phyloP scores from a whole-genome alignment of 495 filamentous ascomycete genomes.

The Penicillium turbatum region DNA sequence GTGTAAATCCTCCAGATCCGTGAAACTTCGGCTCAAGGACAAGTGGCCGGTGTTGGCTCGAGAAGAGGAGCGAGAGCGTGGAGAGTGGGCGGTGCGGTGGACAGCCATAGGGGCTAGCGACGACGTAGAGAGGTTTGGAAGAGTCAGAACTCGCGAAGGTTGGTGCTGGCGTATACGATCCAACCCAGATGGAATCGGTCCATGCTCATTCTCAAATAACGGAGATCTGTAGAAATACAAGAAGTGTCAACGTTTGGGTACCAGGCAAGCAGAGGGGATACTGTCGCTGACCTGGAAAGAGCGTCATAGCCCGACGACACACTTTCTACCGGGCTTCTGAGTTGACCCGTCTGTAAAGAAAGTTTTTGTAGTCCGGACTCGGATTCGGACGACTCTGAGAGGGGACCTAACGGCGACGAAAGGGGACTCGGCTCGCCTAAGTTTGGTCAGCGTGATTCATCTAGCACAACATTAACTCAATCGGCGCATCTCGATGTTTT shows the following conservation, averaged over 20 bases:
- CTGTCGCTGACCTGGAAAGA: conserved; percentile 36
- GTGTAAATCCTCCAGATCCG: conserved; percentile 80
- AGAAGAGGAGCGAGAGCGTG: conserved; percentile 47
- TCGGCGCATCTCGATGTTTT: conserved; percentile 2
- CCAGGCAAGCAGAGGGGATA: conserved; percentile 27
- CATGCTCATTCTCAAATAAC: conserved; percentile 59
- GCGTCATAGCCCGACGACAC: conserved; percentile 41
- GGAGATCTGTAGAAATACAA: conserved; percentile 52
- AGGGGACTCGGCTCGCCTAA: conserved; percentile 46
- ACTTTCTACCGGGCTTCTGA: conserved; percentile 42
- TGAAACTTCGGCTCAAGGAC: conserved; percentile 60
- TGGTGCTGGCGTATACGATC: conserved; percentile 89
- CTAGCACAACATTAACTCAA: conserved; percentile 7
- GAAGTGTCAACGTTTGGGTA: conserved; percentile 44
- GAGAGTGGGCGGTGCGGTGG: conserved; percentile 61
- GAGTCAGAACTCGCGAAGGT: conserved; percentile 58
- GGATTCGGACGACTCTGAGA: conserved; percentile 41
- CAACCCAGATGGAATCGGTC: conserved; percentile 68
- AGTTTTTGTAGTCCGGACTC: conserved; percentile 55
- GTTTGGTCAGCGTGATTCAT: conserved; percentile 21
- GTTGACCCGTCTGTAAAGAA: conserved; percentile 37
- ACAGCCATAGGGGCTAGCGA: conserved; percentile 48
- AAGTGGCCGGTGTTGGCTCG: conserved; percentile 52
- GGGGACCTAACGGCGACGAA: conserved; percentile 42
- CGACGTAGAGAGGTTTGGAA: conserved; percentile 60